Conservation (phyloP, 2,329 filamentous ascomycete species). For the Penicillium occitanis region DNA sequence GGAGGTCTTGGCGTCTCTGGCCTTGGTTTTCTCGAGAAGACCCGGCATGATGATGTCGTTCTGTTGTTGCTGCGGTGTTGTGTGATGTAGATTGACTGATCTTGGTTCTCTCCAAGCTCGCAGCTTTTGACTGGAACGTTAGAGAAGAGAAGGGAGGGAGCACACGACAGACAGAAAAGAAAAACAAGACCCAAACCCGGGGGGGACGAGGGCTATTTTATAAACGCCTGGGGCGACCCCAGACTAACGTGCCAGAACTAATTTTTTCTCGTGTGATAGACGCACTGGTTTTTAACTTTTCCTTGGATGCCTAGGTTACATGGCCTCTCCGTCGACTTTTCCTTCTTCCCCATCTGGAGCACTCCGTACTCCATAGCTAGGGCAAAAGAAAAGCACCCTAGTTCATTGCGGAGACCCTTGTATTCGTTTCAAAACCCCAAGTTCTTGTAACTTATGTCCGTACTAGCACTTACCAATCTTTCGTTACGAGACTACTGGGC, state of each 20-base stretch:
- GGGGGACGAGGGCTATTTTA: slow-evolving; percentile 10
- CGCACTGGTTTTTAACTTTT: slow-evolving; percentile 6
- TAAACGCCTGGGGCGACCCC: slow-evolving; percentile 10
- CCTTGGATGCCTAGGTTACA: slow-evolving; percentile 11
- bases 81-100: slow-evolving; percentile 7
- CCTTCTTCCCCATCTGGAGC: slow-evolving; percentile 15
- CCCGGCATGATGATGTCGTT: slow-evolving; percentile 8
- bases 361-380: slow-evolving; percentile 15
- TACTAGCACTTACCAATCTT: slow-evolving; percentile 6
- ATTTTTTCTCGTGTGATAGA: neutral
- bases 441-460: neutral
- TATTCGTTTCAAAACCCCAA: slow-evolving; percentile 10
- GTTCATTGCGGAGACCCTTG: slow-evolving; percentile 16
- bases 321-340: slow-evolving; percentile 3
- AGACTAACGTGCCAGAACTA: slow-evolving; percentile 1
- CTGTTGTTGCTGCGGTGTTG: slow-evolving; percentile 9
- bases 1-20: slow-evolving; percentile 25
- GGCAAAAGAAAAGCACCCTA: neutral
- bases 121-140: slow-evolving; percentile 7
- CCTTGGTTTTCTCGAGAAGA: neutral
- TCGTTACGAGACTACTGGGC: neutral
- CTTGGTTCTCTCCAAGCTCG: slow-evolving; percentile 13
- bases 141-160: slow-evolving; percentile 8
- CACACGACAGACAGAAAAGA: neutral
- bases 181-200: slow-evolving; percentile 1